phyloP scores from a whole-genome alignment of 805 yeast genomes.

The Candida ficus region DNA sequence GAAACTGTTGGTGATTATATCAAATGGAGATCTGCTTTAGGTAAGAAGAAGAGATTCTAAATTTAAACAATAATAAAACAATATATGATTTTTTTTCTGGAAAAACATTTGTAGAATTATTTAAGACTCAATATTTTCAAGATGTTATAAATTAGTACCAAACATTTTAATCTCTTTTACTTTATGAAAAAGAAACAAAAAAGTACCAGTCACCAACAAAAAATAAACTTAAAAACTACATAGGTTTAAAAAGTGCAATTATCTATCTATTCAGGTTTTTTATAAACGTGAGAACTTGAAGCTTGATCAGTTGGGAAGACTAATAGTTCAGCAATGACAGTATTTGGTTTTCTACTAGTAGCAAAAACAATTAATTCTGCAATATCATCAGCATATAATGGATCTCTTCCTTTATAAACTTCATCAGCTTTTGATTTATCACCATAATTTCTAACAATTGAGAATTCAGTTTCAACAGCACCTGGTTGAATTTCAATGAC shows the following conservation, averaged over 20 bases:
- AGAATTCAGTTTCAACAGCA: conserved; percentile 64
- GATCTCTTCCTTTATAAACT: conserved; percentile 53
- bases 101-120: neutral
- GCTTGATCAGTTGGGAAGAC: conserved; percentile 88
- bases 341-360: conserved; percentile 51
- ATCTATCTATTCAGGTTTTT: conserved; percentile 46
- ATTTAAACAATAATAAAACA: too few relatives aligned
- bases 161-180: too few relatives aligned
- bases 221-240: too few relatives aligned
- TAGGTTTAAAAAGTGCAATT: too few relatives aligned
- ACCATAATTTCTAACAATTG: conserved; percentile 55
- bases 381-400: conserved; percentile 51
- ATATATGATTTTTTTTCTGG: neutral
- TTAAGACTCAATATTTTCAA: too few relatives aligned
- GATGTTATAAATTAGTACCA: too few relatives aligned
- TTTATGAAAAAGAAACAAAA: too few relatives aligned
- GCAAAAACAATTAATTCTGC: conserved; percentile 35
- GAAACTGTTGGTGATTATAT: neutral
- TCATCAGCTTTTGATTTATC: conserved; percentile 48
- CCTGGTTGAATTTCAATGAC: conserved; percentile 68
- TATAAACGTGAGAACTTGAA: conserved; percentile 45
- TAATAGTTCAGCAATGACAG: conserved; percentile 68
- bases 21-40: neutral
- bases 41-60: neutral
- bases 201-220: too few relatives aligned